Evolutionary conservation across 2,329 filamentous ascomycete species (phyloP), one percentile per base, ranked within the genome.

Genomic region (Alternaria rosae): DNA sequence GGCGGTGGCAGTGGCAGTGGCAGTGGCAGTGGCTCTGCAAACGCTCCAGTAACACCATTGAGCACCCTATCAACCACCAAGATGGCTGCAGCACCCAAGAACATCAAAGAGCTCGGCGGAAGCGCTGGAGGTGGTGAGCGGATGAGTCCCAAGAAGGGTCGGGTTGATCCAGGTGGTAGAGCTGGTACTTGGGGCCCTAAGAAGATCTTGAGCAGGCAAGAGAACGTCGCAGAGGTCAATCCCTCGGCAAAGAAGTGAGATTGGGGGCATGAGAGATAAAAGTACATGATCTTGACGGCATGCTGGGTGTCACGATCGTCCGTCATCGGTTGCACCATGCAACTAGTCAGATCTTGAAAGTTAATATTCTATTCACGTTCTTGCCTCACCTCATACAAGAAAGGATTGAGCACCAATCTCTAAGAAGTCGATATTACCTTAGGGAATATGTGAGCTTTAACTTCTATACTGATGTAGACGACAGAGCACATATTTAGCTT

Each of bases 121-220:
- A 17, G 30, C 4, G 32, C 47, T 20, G 38, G 30, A 2, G 32
- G 53, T 38, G 52, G 41, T 32, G 59, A 54, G 11, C 45, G 11
- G 55, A 62, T 58, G 58, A 61, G 53, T 41, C 50, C 43, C 28
- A 64, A 62, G 44, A 70, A 61, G 20, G 58, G 65, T 8, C 44
- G 52, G 17, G 51, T 53, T 32, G 67, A 72, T 45, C 8, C 32
- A 15, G 61, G 67, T 23, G 70, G 71, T 32, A 56, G 71, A 47
- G 71, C 70, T n/a, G 71, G 71, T 4, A 32, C 35, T n/a, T 74
- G 71, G 71, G 70, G 69, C 9, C 70, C 70, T 10, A 74, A 68
- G 67, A 72, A 68, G 66, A 72, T 72, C 42, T 58, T 73, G 38
- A 72, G 60, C 25, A 64, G 67, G 61, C 68, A 71, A 52, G 69